Conservation (phyloP, 2,329 filamentous ascomycete species). For the Phialophora tarda region DNA sequence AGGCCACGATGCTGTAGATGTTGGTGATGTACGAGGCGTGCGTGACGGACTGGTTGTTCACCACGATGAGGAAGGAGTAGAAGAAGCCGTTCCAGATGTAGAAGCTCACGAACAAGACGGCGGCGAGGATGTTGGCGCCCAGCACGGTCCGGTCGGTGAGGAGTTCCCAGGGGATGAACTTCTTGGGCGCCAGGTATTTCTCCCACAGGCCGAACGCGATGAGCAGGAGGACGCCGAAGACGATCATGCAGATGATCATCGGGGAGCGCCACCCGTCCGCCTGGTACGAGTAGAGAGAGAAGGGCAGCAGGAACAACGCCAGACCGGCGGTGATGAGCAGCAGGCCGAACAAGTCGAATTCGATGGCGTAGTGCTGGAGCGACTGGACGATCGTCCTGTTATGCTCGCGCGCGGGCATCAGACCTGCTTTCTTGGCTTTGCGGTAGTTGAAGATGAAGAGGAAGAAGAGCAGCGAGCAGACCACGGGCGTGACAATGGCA, state of each 20-base stretch:
- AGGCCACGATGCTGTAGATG: conserved; percentile 55
- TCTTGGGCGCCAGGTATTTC: conserved; percentile 55
- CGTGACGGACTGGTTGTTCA: conserved; percentile 52
- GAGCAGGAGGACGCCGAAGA: conserved; percentile 61
- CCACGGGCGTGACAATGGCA: conserved; percentile 62
- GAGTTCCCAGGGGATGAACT: conserved; percentile 61
- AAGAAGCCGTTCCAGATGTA: conserved; percentile 60
- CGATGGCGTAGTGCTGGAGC: conserved; percentile 58
- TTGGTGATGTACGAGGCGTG: conserved; percentile 54
- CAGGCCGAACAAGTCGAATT: conserved; percentile 66
- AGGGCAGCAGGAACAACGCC: conserved; percentile 68
- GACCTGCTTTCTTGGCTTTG: conserved; percentile 61
- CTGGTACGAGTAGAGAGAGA: conserved; percentile 58
- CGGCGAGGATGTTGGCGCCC: conserved; percentile 57
- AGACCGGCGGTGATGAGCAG: conserved; percentile 64
- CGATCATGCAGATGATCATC: conserved; percentile 56
- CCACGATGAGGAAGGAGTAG: conserved; percentile 59
- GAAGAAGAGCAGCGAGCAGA: conserved; percentile 59
- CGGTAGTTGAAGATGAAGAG: conserved; percentile 60
- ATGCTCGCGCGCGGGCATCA: conserved; percentile 50
- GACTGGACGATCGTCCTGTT: conserved; percentile 50
- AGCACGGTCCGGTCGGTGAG: conserved; percentile 55
- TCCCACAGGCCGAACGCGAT: conserved; percentile 62
- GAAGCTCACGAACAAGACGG: conserved; percentile 54
- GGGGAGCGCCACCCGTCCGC: conserved; percentile 54